These are phyloP conservation scores for Saturnispora gosingensis DNA, from an alignment of 805 yeast genomes.

Conservation along the genomic window DNA sequence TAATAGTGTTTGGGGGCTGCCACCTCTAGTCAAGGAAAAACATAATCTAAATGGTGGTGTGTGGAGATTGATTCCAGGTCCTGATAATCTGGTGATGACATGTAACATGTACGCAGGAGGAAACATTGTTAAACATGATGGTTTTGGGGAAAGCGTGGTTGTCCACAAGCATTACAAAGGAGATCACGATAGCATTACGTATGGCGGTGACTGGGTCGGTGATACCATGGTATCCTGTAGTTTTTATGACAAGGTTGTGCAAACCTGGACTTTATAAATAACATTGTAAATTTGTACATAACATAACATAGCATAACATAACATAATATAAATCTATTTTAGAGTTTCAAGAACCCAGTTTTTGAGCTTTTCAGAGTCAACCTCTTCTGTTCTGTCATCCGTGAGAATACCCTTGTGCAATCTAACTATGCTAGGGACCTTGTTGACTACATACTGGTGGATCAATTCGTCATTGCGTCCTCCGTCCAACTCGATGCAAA, in stretches of 20 bases:
- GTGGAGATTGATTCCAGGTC: conserved; percentile 71
- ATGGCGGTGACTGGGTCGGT: conserved; percentile 86
- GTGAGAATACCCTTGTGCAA: conserved; percentile 55
- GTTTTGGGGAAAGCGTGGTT: conserved; percentile 16
- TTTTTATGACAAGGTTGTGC: conserved; percentile 79
- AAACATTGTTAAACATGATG: conserved; percentile 40
- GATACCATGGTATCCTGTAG: conserved; percentile 68
- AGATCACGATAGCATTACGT: conserved; percentile 87
- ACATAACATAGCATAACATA: not conserved
- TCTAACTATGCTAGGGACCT: conserved; percentile 60
- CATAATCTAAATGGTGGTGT: conserved; percentile 83
- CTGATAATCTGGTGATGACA: conserved; percentile 45
- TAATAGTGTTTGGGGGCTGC: conserved; percentile 30
- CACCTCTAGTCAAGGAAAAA: conserved; percentile 39
- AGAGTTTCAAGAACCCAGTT: conserved; percentile 8
- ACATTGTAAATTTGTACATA: not conserved
- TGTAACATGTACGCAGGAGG: conserved; percentile 98
- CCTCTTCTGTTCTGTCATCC: conserved; percentile 22
- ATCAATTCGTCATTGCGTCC: conserved; percentile 42
- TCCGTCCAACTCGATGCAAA: conserved; percentile 13
- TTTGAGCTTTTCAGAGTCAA: conserved; percentile 8
- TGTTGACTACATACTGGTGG: conserved; percentile 41
- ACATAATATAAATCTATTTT: not conserved
- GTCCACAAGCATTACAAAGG: conserved; percentile 42
- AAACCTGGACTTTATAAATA: conserved; percentile 50